Evolutionary conservation across 2,329 filamentous ascomycete genomes (phyloP), one percentile per base, ranked within the genome.

Genomic region (Myrmaecium sp.): DNA sequence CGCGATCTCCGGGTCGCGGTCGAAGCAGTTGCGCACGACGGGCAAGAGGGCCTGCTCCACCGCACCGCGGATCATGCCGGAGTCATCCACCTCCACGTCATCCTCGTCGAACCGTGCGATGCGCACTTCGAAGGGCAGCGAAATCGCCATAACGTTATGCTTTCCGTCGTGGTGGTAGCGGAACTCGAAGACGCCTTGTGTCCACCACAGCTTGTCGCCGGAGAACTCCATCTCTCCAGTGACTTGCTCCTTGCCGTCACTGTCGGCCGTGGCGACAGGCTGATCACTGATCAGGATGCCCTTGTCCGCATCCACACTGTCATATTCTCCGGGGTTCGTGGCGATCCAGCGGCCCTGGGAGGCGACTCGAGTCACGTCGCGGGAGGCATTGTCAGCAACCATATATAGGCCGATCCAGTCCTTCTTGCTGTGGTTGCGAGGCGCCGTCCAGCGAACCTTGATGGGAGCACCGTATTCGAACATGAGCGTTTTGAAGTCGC

Each of bases 341-440:
- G 84, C 78, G 17, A 82, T 63, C 89, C 89, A 98, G 30, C 89
- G 73, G 19, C 86, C 84, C 29, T 86, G 71, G 2, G 82, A 91
- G 4, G 81, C 71, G 6, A 94, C 70, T 27, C 80, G 74, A 2
- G 89, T 93, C 9, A 75, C 60, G 20, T 93, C 80, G 21, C 86
- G 71, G 5, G 80, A 89, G 5, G 73, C 69, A 45, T 94, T 98
- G 52, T 95, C 86, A 3, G 82, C 83, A 3, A 98, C 82, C 69
- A 84, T 83, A 58, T 95, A 98, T 5, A 98, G 63, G 4, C 86
- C 86, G 28, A 98, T 74, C 89, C 89, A 98, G 51, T 98, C 89
- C 42, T 76, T 78, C 47, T 78, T 83, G 55, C 74, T 75, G 53
- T 95, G 89, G 36, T 83, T 80, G 19, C 72, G 62, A 0, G 89